phyloP scores from a whole-genome alignment of 1,284 basidiomycete genomes.

The Ustanciosporium gigantosporum region DNA sequence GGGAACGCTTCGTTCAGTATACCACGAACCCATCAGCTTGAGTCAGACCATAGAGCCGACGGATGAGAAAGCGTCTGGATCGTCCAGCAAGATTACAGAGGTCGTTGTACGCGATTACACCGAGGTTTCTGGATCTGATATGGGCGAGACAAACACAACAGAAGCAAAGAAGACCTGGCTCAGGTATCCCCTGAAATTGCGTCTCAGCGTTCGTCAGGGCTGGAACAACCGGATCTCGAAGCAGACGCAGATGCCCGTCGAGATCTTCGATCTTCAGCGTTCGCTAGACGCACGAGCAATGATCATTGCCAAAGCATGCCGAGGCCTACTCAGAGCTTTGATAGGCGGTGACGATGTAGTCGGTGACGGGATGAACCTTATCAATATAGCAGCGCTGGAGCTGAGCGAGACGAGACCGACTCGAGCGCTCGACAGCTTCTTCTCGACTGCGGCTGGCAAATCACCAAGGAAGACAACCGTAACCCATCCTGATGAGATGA shows the following conservation, averaged over 20 bases:
- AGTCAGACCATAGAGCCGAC: neutral
- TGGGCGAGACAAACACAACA: neutral
- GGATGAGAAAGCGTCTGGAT: too few relatives aligned
- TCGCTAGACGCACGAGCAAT: constrained; percentile 7
- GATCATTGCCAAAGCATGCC: constrained; percentile 25
- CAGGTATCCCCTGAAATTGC: constrained; percentile 45
- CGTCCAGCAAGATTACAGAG: neutral
- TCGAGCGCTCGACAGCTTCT: constrained; percentile 32
- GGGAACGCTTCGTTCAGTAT: neutral
- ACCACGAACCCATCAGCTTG: neutral
- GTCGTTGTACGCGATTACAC: constrained; percentile 21
- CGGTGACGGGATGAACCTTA: constrained; percentile 40
- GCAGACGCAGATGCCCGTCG: constrained; percentile 47
- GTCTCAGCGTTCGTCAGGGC: constrained; percentile 40
- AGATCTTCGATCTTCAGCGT: constrained; percentile 39
- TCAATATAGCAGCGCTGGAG: constrained; percentile 53
- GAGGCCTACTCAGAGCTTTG: constrained; percentile 16
- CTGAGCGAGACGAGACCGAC: constrained; percentile 29
- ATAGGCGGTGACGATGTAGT: constrained; percentile 36
- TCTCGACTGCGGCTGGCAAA: neutral
- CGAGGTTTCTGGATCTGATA: too few relatives aligned
- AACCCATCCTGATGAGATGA: neutral
- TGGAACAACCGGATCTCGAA: constrained; percentile 41
- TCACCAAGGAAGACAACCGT: neutral
- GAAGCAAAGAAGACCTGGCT: constrained; percentile 13